Percentiles rank a stretch among this genome's conserved stretches.
These are phyloP conservation scores for Blastocystis sp. DNA, from an alignment of 352 stramenopile species.

Conservation along the genomic window DNA sequence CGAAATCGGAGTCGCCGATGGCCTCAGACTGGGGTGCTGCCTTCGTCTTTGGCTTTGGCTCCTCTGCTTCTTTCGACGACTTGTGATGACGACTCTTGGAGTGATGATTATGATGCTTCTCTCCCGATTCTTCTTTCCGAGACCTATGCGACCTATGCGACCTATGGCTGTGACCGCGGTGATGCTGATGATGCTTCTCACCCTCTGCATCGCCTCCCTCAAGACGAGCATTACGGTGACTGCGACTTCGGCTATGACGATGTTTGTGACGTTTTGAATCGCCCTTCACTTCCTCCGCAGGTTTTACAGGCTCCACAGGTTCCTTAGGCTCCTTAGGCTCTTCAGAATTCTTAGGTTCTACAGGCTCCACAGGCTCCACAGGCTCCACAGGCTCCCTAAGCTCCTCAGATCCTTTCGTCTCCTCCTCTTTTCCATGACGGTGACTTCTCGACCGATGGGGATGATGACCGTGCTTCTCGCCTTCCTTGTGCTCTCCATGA, in stretches of 20 bases:
- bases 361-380: no score
- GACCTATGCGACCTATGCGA: background rate
- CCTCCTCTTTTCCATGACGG: background rate
- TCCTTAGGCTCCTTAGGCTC: no score
- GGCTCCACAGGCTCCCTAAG: no score
- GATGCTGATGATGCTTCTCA: background rate
- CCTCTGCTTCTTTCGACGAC: background rate
- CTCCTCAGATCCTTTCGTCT: background rate
- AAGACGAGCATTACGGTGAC: background rate
- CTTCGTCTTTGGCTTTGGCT: background rate
- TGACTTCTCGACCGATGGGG: background rate
- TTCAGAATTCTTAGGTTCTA: no score
- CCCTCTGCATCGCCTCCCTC: background rate
- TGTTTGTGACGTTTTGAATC: background rate
- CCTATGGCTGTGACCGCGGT: background rate
- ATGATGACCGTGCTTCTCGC: background rate
- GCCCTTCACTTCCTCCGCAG: background rate
- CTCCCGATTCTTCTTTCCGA: background rate
- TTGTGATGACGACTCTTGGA: background rate
- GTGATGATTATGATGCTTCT: background rate
- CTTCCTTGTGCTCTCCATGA: background rate
- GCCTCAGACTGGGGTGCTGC: background rate
- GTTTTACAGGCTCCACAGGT: background rate
- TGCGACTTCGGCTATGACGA: background rate
- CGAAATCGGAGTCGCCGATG: background rate